Conservation (phyloP, 768 basidiomycete genomes). For the Dentipellis sp. region DNA sequence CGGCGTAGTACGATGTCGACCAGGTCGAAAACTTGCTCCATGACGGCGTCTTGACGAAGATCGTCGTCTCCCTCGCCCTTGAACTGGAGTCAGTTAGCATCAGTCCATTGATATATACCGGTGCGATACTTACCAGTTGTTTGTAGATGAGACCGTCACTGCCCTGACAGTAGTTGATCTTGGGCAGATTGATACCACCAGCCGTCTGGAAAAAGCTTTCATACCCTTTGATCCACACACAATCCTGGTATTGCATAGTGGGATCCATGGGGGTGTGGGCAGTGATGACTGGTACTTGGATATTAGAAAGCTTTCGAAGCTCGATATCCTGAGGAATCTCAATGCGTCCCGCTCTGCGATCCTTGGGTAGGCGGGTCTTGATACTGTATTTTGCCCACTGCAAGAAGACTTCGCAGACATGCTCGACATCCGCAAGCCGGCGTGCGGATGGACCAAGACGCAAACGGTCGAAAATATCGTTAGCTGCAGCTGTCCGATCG, state of each 20-base stretch:
- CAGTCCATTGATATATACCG: background rate
- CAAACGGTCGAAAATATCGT: conserved; percentile 48
- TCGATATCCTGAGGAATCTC: too few relatives aligned
- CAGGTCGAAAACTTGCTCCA: conserved; percentile 95
- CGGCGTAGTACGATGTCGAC: conserved; percentile 68
- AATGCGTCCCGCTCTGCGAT: too few relatives aligned
- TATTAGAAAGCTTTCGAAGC: conserved; percentile 16
- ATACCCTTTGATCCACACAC: conserved; percentile 64
- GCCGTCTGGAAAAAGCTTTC: conserved; percentile 47
- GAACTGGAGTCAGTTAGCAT: conserved; percentile 41
- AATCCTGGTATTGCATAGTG: conserved; percentile 55
- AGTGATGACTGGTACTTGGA: conserved; percentile 83
- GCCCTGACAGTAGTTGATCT: conserved; percentile 66
- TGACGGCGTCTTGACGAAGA: conserved; percentile 93
- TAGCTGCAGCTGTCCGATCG: conserved; percentile 59
- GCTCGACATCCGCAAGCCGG: conserved; percentile 45
- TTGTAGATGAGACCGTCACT: conserved; percentile 55
- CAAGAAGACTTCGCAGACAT: conserved; percentile 54
- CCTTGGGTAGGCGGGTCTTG: conserved; percentile 31
- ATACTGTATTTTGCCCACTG: conserved; percentile 65
- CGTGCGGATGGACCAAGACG: conserved; percentile 29
- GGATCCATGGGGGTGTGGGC: conserved; percentile 58
- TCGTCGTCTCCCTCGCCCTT: conserved; percentile 91
- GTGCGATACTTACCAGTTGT: conserved; percentile 61
- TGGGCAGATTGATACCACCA: conserved; percentile 79